phyloP scores from a whole-genome alignment of 1,284 basidiomycete genomes.

The Pseudozyma pruni region DNA sequence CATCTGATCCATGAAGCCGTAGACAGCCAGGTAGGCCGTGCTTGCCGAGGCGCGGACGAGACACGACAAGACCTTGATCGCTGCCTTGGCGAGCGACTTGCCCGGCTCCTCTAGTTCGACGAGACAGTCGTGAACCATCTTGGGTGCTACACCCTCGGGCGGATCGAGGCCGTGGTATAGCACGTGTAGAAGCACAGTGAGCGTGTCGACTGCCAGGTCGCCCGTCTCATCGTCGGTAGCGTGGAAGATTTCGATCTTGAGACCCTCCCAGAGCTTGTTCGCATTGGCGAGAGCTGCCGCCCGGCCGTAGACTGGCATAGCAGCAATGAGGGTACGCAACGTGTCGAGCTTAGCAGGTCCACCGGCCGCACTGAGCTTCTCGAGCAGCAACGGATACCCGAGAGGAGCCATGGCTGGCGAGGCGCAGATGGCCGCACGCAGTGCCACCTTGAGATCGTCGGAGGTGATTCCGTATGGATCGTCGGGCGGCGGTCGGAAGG shows the following conservation, averaged over 20 bases:
- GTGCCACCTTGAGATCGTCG: conserved; percentile 81
- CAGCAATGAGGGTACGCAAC: conserved; percentile 54
- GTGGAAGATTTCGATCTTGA: conserved; percentile 66
- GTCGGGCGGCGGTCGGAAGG: conserved; percentile 91
- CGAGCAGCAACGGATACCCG: conserved; percentile 87
- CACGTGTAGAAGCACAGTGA: conserved; percentile 55
- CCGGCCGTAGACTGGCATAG: conserved; percentile 63
- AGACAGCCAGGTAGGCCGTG: conserved; percentile 48
- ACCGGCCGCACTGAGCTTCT: conserved; percentile 87
- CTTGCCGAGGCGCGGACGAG: conserved; percentile 47
- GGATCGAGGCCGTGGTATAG: conserved; percentile 56
- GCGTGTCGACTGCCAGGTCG: conserved; percentile 48
- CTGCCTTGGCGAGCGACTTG: conserved; percentile 58
- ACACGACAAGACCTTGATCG: conserved; percentile 47
- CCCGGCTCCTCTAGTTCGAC: conserved; percentile 57
- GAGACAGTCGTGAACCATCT: conserved; percentile 57
- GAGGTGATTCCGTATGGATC: conserved; percentile 93
- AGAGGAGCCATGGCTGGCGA: conserved; percentile 84
- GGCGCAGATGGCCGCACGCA: conserved; percentile 80
- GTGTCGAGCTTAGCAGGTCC: conserved; percentile 77
- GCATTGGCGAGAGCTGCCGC: conserved; percentile 55
- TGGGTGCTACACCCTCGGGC: conserved; percentile 55
- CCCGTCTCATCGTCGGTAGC: conserved; percentile 64
- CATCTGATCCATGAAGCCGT: conserved; percentile 53
- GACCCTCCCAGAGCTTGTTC: conserved; percentile 56